Conservation (phyloP, 345 rosid genomes). For the Crucihimalaya himalaica region DNA sequence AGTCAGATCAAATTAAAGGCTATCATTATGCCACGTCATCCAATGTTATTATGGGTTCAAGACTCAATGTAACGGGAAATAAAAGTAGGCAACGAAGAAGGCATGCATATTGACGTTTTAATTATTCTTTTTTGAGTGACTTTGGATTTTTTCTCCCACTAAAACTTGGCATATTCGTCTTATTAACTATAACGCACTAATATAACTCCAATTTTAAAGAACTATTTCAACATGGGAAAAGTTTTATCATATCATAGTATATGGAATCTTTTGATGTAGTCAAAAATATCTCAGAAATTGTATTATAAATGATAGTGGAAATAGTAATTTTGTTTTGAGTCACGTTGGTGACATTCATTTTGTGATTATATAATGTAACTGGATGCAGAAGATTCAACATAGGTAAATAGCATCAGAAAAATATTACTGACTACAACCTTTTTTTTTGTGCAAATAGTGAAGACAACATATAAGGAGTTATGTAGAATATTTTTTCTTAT, state of each 20-base stretch:
- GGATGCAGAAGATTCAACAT: background rate
- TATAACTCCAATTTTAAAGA: conserved; percentile 1
- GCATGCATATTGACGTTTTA: conserved; percentile 28
- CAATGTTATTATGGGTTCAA: background rate
- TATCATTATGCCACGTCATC: background rate
- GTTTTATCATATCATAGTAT: background rate
- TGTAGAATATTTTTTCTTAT: background rate
- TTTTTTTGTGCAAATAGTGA: too few relatives aligned
- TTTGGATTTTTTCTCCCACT: conserved; percentile 11
- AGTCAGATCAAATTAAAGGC: conserved; percentile 4
- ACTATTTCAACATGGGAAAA: background rate
- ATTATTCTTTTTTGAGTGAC: conserved; percentile 18
- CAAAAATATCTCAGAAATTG: conserved; percentile 22
- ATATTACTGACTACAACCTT: too few relatives aligned
- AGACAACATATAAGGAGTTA: background rate
- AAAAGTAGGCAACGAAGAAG: background rate
- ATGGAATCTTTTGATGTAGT: conserved; percentile 7
- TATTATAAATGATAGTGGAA: conserved; percentile 17
- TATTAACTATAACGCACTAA: conserved; percentile 30
- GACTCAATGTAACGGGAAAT: conserved; percentile 21
- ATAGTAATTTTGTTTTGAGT: background rate
- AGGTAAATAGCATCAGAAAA: background rate
- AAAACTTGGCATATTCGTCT: conserved; percentile 24
- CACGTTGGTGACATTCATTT: background rate
- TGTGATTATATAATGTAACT: background rate